A percentile compares a stretch with the other conserved stretches of the same genome.
phyloP scores from a whole-genome alignment of 1,284 basidiomycete species.

The Naganishia sp. region DNA sequence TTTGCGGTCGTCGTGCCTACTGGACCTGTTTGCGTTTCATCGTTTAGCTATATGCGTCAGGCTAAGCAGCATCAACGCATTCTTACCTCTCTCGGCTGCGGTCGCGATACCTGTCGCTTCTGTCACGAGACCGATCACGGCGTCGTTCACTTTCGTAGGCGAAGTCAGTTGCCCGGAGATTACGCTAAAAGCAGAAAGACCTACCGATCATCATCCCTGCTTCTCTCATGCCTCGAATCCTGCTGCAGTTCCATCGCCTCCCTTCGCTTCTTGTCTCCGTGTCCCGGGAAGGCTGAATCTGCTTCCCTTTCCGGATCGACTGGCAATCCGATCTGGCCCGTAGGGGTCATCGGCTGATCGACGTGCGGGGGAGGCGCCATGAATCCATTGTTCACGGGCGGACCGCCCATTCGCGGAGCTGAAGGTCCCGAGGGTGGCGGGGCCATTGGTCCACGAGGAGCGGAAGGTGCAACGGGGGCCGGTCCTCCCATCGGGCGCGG shows the following conservation, averaged over 20 bases:
- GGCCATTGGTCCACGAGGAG: constrained; percentile 47
- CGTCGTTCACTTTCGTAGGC: constrained; percentile 26
- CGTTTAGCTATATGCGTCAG: not conserved
- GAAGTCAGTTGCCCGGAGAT: no score
- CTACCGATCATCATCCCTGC: constrained; percentile 40
- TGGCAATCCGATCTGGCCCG: constrained; percentile 37
- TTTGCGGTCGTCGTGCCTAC: constrained; percentile 39
- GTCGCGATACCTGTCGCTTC: constrained; percentile 58
- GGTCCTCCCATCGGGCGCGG: constrained; percentile 19
- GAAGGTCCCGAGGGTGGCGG: constrained; percentile 39
- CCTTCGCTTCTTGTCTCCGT: constrained; percentile 50
- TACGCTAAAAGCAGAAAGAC: constrained; percentile 39
- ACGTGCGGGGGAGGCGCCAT: constrained; percentile 18
- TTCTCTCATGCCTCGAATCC: constrained; percentile 38
- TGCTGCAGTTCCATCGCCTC: constrained; percentile 53
- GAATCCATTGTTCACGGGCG: constrained; percentile 4
- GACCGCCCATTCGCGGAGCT: constrained; percentile 18
- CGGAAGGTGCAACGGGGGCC: constrained; percentile 16
- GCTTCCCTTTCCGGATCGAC: constrained; percentile 32
- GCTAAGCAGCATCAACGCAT: not conserved
- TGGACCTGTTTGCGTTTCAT: constrained; percentile 18
- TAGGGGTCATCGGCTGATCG: constrained; percentile 21
- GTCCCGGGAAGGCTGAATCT: constrained; percentile 36
- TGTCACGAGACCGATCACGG: constrained; percentile 38
- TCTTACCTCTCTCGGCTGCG: constrained; percentile 39